Evolutionary conservation across 495 filamentous ascomycete species (phyloP).

Genomic region (Amphirosellinia nigrospora): DNA sequence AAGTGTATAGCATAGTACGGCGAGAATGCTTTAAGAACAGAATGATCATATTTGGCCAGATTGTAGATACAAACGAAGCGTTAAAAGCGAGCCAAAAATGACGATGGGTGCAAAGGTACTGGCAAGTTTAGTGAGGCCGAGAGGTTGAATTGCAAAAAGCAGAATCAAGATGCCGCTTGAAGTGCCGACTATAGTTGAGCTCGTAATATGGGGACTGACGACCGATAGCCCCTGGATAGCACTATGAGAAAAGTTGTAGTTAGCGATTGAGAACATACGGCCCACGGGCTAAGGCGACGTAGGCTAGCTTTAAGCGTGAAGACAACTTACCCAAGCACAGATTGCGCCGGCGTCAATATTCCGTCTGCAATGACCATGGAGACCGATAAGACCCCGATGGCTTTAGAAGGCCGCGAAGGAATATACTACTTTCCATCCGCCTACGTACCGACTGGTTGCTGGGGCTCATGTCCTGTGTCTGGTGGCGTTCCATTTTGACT

Average conservation of each 20-base stretch:
- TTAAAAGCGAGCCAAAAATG: conserved; percentile 77
- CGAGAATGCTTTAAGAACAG: conserved; percentile 72
- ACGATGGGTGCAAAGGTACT: conserved; percentile 73
- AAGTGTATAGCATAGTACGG: conserved; percentile 68
- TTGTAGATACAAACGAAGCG: conserved; percentile 71
- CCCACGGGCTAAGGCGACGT: not conserved
- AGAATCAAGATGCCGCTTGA: conserved; percentile 72
- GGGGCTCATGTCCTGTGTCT: conserved; percentile 58
- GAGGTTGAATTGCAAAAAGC: conserved; percentile 72
- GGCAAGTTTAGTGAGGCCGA: conserved; percentile 71
- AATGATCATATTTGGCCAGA: conserved; percentile 65
- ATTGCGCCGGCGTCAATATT: conserved; percentile 72
- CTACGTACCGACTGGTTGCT: conserved; percentile 60
- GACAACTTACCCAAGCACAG: conserved; percentile 58
- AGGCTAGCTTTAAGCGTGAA: not conserved
- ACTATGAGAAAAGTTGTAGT: not conserved
- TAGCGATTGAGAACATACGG: not conserved
- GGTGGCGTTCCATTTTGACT: conserved; percentile 65
- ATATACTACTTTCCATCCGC: conserved; percentile 61
- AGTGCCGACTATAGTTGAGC: conserved; percentile 66
- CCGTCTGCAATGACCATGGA: conserved; percentile 73
- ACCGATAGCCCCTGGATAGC: conserved; percentile 71
- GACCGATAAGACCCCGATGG: conserved; percentile 73
- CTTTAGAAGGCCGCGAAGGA: conserved; percentile 63
- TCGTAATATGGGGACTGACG: conserved; percentile 52